Conservation (phyloP, 192 early-diverging fungal genomes). For the Pecoramyces ruminantium region DNA sequence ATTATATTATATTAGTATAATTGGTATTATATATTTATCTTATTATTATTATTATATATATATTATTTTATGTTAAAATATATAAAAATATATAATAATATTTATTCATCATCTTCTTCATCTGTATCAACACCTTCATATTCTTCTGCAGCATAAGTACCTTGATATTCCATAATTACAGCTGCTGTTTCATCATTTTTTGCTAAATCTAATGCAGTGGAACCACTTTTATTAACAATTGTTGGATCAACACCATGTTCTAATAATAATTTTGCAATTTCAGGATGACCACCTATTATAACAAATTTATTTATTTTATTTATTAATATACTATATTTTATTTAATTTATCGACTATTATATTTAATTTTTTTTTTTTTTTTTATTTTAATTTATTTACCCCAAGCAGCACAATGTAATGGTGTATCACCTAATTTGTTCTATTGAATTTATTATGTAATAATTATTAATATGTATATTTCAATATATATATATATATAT, state of each 20-base stretch:
- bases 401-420: constrained; percentile 4
- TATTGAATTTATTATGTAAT: not conserved
- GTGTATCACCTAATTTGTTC: constrained; percentile 5
- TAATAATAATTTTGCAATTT: constrained; percentile 2
- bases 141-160: not conserved
- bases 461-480: no score
- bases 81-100: no score
- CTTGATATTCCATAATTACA: not conserved
- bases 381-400: not conserved
- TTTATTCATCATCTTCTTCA: no score
- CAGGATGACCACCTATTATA: not conserved
- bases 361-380: no score
- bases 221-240: not conserved
- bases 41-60: no score
- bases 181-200: not conserved
- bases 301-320: no score
- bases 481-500: no score
- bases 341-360: no score
- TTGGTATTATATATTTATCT: no score
- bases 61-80: no score
- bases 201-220: not conserved
- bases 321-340: no score
- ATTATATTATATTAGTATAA: no score
- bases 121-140: not conserved
- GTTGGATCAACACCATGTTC: not conserved